Percentiles rank a stretch among this genome's conserved stretches.
phyloP scores from a whole-genome alignment of 805 yeast genomes.

The Starmerella lactis-condensi region DNA sequence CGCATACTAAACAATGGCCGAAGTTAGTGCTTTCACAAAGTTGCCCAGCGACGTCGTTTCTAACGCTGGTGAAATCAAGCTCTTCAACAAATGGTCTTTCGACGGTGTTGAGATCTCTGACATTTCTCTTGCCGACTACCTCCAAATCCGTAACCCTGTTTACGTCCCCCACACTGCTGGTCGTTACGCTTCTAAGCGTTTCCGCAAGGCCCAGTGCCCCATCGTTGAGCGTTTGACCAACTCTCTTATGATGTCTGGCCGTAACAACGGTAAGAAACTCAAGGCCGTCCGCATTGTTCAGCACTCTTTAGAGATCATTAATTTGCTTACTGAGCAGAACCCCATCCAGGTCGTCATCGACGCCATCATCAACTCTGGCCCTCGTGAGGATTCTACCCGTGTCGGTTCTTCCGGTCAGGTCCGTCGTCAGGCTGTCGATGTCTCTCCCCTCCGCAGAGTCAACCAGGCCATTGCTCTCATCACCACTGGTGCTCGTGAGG shows the following conservation, averaged over 20 bases:
- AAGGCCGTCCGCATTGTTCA: slow-evolving; percentile 99
- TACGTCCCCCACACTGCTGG: slow-evolving; percentile 99
- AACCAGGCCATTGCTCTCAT: slow-evolving; percentile 96
- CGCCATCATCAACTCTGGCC: slow-evolving; percentile 99
- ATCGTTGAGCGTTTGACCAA: slow-evolving; percentile 97
- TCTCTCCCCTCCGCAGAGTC: slow-evolving; percentile 99
- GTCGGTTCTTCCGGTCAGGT: slow-evolving; percentile 99
- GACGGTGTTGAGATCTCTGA: slow-evolving; percentile 96
- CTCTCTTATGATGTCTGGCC: slow-evolving; percentile 99
- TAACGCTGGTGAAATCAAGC: slow-evolving; percentile 89
- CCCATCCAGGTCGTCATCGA: slow-evolving; percentile 98
- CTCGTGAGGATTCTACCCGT: slow-evolving; percentile 99
- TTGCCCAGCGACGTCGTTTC: slow-evolving; percentile 93
- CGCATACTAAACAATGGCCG: slow-evolving; percentile 27
- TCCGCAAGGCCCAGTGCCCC: slow-evolving; percentile 99
- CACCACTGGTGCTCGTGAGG: slow-evolving; percentile 99
- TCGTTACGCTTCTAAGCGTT: slow-evolving; percentile 98
- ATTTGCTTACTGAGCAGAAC: slow-evolving; percentile 96
- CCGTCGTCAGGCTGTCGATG: slow-evolving; percentile 99
- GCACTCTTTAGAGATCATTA: slow-evolving; percentile 96
- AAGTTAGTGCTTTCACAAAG: slow-evolving; percentile 80
- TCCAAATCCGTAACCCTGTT: slow-evolving; percentile 94
- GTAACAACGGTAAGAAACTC: slow-evolving; percentile 99
- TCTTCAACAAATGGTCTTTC: slow-evolving; percentile 99
- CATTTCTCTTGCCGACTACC: slow-evolving; percentile 94